Percentiles rank a stretch among this genome's conserved stretches.
These are phyloP conservation scores for Luffa acutangula DNA, from an alignment of 306 rosid genomes.

Conservation along the genomic window DNA sequence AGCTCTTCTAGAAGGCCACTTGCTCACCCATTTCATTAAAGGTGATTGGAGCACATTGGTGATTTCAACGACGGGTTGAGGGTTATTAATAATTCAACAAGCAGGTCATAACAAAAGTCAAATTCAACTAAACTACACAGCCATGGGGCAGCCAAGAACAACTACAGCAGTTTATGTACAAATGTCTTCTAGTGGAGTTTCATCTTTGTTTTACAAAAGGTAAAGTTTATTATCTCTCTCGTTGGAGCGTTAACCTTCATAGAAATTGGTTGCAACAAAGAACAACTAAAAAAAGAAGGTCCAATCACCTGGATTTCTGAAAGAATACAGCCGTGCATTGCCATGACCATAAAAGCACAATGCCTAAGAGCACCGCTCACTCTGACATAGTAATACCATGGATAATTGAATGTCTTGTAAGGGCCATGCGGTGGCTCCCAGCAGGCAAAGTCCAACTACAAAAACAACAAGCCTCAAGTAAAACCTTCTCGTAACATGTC, in stretches of 20 bases:
- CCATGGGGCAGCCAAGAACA: not conserved
- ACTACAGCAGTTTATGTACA: not conserved
- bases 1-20: not conserved
- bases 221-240: not conserved
- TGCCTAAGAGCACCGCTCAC: constrained; percentile 93
- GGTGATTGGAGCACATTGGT: not conserved
- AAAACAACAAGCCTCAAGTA: not conserved
- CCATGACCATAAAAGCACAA: constrained; percentile 95
- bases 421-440: constrained; percentile 99
- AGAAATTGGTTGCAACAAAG: not conserved
- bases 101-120: not conserved
- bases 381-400: constrained; percentile 86
- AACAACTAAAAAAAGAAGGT: not conserved
- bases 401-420: constrained; percentile 61
- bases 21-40: not conserved
- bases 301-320: constrained; percentile 86
- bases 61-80: not conserved
- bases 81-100: not conserved
- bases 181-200: not conserved
- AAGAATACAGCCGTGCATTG: constrained; percentile 92
- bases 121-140: not conserved
- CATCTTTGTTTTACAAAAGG: not conserved
- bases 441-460: constrained; percentile 84
- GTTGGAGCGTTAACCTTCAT: not conserved
- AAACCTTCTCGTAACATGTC: not conserved